Evolutionary conservation across 352 stramenopile genomes (phyloP).

Genomic region (Phytopythium montanum): DNA sequence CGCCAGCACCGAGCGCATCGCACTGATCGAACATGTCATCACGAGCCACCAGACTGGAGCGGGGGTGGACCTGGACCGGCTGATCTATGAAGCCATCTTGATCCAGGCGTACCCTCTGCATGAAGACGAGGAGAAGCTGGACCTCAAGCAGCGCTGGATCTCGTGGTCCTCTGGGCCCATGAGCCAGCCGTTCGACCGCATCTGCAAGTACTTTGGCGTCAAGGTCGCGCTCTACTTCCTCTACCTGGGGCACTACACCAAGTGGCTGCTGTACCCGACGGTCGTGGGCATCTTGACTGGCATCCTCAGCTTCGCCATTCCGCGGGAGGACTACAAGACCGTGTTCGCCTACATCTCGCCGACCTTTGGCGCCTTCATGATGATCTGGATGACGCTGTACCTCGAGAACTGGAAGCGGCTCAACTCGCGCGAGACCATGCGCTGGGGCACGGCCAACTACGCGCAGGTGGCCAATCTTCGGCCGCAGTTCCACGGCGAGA

Average conservation of each 20-base stretch:
- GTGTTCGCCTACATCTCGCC: slow-evolving; percentile 79
- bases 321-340: slow-evolving; percentile 36
- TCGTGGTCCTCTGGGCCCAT: slow-evolving; percentile 63
- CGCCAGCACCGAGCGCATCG: slow-evolving; percentile 68
- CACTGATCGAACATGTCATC: slow-evolving; percentile 84
- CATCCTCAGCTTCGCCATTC: slow-evolving; percentile 61
- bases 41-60: slow-evolving; percentile 64
- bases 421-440: slow-evolving; percentile 70
- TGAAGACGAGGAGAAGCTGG: slow-evolving; percentile 57
- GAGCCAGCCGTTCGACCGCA: slow-evolving; percentile 76
- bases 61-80: slow-evolving; percentile 61
- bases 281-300: slow-evolving; percentile 89
- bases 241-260: slow-evolving; percentile 95
- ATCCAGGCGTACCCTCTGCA: slow-evolving; percentile 79
- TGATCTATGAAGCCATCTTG: slow-evolving; percentile 76
- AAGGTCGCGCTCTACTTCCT: slow-evolving; percentile 98
- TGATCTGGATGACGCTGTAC: slow-evolving; percentile 88
- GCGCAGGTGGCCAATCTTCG: slow-evolving; percentile 62
- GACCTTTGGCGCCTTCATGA: slow-evolving; percentile 84
- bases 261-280: slow-evolving; percentile 93
- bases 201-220: slow-evolving; percentile 84
- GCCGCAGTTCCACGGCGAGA: slow-evolving; percentile 72
- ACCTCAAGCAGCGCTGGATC: slow-evolving; percentile 68
- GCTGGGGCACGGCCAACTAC: slow-evolving; percentile 82
- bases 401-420: slow-evolving; percentile 89